phyloP scores from a whole-genome alignment of 768 basidiomycete genomes.

The Rhizopogon rudus region DNA sequence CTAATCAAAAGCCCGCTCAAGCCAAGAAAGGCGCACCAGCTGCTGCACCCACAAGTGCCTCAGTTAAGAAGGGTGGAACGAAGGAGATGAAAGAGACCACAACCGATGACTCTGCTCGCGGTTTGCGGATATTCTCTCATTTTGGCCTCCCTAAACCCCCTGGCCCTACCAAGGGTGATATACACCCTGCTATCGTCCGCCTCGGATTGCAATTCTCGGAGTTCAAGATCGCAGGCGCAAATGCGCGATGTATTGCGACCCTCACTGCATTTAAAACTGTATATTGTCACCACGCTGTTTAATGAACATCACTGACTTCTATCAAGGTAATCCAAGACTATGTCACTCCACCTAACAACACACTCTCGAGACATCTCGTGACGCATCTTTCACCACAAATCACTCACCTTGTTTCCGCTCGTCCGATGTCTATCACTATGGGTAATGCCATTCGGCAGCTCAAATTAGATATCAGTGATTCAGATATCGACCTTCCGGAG shows the following conservation, averaged over 20 bases:
- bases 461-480: conserved; percentile 90
- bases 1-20: conserved; percentile 22
- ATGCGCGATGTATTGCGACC: conserved; percentile 93
- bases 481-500: conserved; percentile 91
- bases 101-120: conserved; percentile 39
- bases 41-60: conserved; percentile 12
- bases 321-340: conserved; percentile 87
- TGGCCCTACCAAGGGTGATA: conserved; percentile 64
- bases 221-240: conserved; percentile 91
- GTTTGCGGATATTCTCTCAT: conserved; percentile 82
- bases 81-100: conserved; percentile 23
- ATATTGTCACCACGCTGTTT: conserved; percentile 21
- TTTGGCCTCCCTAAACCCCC: conserved; percentile 68
- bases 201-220: conserved; percentile 88
- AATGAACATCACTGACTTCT: background rate
- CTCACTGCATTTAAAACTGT: conserved; percentile 90
- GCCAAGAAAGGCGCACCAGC: conserved; percentile 18
- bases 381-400: conserved; percentile 92
- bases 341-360: conserved; percentile 78
- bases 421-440: conserved; percentile 92
- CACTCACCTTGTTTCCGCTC: conserved; percentile 78
- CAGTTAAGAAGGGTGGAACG: conserved; percentile 17
- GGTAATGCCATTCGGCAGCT: conserved; percentile 92
- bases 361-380: conserved; percentile 87
- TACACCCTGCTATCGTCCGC: conserved; percentile 85